Percentiles rank a stretch among this genome's conserved stretches.
Conservation (phyloP, 2,329 filamentous ascomycete species). For the Epichloe scottii region DNA sequence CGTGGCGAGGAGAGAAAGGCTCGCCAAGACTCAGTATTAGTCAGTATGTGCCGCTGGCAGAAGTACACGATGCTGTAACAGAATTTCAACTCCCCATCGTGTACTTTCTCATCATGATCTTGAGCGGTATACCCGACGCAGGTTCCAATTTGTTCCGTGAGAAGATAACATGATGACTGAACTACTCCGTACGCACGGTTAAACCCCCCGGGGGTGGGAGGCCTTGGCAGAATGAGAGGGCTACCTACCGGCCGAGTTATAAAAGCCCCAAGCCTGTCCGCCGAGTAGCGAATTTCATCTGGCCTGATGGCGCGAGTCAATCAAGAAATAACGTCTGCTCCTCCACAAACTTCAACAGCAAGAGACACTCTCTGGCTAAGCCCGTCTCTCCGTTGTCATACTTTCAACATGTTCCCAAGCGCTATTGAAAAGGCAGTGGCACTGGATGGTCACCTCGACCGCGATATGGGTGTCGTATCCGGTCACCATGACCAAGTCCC, state of each 20-base stretch:
- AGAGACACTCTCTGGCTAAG: neutral
- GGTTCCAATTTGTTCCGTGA: neutral
- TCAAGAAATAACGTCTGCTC: neutral
- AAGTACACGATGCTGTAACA: neutral
- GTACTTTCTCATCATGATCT: neutral
- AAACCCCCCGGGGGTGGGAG: too few species aligned
- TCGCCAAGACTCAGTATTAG: neutral
- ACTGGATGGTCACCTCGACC: conserved; percentile 4
- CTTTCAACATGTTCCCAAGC: conserved; percentile 5
- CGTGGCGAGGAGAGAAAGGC: neutral
- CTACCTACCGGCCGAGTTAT: neutral
- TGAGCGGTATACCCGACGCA: neutral
- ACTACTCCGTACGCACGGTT: neutral
- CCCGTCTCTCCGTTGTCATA: neutral
- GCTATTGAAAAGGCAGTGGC: conserved; percentile 4
- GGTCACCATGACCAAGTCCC: neutral
- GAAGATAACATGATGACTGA: neutral
- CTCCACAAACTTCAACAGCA: neutral
- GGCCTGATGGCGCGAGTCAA: neutral
- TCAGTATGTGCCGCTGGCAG: neutral
- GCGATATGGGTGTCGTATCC: conserved; percentile 4
- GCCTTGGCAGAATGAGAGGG: neutral
- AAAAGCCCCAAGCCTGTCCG: neutral
- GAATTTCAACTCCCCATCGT: neutral
- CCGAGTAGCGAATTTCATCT: neutral